Percentiles rank a stretch among this genome's conserved stretches.
These are phyloP conservation scores for Westerdykella aurantiaca DNA, from an alignment of 2,329 filamentous ascomycete genomes.

Conservation along the genomic window DNA sequence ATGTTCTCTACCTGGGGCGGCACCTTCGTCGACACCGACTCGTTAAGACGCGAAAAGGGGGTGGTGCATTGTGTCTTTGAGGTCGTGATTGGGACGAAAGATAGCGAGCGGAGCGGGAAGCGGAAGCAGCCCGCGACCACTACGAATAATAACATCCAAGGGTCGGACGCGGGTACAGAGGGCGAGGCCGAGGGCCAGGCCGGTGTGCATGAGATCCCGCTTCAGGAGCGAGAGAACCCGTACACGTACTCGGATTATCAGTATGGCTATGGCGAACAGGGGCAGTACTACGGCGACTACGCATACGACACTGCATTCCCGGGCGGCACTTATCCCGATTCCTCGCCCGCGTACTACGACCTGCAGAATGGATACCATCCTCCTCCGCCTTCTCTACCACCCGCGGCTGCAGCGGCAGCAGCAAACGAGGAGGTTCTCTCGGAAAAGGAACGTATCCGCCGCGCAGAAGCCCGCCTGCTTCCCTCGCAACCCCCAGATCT, in stretches of 20 bases:
- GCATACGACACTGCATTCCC: conserved; percentile 28
- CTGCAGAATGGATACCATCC: conserved; percentile 14
- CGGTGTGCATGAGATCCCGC: conserved; percentile 19
- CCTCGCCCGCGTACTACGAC: conserved; percentile 13
- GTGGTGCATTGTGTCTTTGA: conserved; percentile 86
- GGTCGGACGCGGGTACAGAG: no score
- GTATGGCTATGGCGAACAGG: conserved; percentile 29
- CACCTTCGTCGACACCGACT: conserved; percentile 80
- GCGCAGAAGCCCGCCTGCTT: conserved; percentile 71
- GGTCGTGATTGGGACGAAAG: conserved; percentile 76
- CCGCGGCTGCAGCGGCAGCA: conserved; percentile 46
- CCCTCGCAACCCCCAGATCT: conserved; percentile 68
- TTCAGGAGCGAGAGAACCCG: conserved; percentile 9
- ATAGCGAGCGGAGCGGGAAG: conserved; percentile 57
- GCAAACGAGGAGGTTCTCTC: conserved; percentile 58
- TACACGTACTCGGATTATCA: conserved; percentile 22
- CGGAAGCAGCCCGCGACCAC: conserved; percentile 24
- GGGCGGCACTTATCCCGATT: conserved; percentile 14
- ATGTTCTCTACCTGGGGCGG: conserved; percentile 53
- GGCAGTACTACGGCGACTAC: conserved; percentile 27
- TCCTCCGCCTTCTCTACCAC: conserved; percentile 43
- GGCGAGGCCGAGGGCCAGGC: conserved; percentile 9
- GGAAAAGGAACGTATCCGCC: conserved; percentile 75
- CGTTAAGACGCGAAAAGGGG: conserved; percentile 79
- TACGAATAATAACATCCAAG: no score